These are phyloP conservation scores for Nyssa sinensis DNA, from an alignment of 148 eudicot species.

Conservation along the genomic window DNA sequence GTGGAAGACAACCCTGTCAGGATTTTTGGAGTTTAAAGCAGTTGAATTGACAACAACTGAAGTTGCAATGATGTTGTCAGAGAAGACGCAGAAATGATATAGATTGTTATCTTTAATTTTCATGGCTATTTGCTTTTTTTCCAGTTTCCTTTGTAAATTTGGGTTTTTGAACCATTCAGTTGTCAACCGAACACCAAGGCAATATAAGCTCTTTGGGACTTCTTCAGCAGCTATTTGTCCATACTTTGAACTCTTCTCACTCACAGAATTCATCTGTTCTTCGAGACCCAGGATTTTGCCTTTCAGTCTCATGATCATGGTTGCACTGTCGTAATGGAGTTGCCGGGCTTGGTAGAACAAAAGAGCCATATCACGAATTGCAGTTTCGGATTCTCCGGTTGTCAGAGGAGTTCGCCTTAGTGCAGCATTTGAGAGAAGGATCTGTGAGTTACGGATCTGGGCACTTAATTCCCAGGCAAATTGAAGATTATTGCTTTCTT, in stretches of 20 bases:
- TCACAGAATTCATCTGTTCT: background rate
- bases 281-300: background rate
- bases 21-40: conserved; percentile 58
- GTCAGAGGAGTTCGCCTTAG: no score
- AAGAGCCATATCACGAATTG: no score
- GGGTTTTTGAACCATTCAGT: no score
- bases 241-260: no score
- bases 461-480: conserved; percentile 93
- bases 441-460: conserved; percentile 77
- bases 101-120: conserved; percentile 57
- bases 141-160: conserved; percentile 4
- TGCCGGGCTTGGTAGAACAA: no score
- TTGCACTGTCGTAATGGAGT: no score
- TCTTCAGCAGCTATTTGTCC: no score
- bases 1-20: conserved; percentile 65
- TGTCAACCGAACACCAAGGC: no score
- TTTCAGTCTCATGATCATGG: no score
- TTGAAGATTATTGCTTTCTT: conserved; percentile 86
- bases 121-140: conserved; percentile 32
- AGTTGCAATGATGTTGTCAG: conserved; percentile 86
- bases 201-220: no score
- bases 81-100: conserved; percentile 76
- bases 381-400: no score
- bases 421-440: conserved; percentile 48
- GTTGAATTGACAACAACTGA: conserved; percentile 84